Percentiles rank a stretch among this genome's conserved stretches.
These are phyloP conservation scores for Vitis hybrid DNA, from an alignment of 177 flowering plant species.

Conservation along the genomic window DNA sequence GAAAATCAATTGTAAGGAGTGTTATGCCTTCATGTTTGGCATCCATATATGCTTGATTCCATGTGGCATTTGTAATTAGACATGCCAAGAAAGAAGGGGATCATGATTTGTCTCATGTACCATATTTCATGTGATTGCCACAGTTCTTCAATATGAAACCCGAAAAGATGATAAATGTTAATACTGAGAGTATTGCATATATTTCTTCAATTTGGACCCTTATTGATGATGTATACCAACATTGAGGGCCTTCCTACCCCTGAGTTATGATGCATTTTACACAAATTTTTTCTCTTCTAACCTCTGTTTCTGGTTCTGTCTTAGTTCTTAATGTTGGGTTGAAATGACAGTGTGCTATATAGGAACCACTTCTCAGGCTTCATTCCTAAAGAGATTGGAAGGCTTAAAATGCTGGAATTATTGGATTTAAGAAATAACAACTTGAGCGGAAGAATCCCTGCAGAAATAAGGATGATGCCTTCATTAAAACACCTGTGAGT, in stretches of 20 bases:
- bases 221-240: too few relatives aligned
- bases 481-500: slow-evolving; percentile 20
- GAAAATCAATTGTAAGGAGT: too few relatives aligned
- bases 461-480: slow-evolving; percentile 9
- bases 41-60: too few relatives aligned
- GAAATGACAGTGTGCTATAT: slow-evolving; percentile 11
- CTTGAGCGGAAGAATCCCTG: slow-evolving; percentile 10
- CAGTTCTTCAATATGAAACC: too few relatives aligned
- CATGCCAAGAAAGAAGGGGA: too few relatives aligned
- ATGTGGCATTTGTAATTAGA: too few relatives aligned
- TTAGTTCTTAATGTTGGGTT: slow-evolving; percentile 10
- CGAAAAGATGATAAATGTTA: too few relatives aligned
- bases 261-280: not conserved
- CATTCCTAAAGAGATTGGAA: slow-evolving; percentile 18
- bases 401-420: slow-evolving; percentile 18
- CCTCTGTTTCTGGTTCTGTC: slow-evolving; percentile 5
- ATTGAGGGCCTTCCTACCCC: not conserved
- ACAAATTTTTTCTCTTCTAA: not conserved
- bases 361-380: slow-evolving; percentile 17
- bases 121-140: too few relatives aligned
- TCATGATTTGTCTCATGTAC: too few relatives aligned
- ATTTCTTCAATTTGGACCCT: too few relatives aligned
- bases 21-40: too few relatives aligned
- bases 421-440: slow-evolving; percentile 18
- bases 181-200: too few relatives aligned